Conservation (phyloP, 108 stramenopile species). For the Cyclotella atomus region DNA sequence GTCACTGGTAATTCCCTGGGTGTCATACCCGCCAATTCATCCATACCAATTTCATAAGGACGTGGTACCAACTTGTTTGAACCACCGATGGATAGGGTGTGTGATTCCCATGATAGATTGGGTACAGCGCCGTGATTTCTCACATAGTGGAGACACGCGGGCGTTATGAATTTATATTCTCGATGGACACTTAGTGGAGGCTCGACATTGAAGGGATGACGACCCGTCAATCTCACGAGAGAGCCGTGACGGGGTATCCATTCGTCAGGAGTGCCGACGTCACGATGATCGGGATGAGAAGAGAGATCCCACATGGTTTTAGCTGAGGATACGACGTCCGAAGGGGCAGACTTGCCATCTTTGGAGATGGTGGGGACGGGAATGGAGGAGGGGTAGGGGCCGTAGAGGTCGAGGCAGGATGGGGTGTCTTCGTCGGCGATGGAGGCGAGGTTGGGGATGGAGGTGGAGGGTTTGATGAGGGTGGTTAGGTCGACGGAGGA, state of each 20-base stretch:
- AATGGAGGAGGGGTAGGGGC: constrained; percentile 82
- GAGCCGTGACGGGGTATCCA: constrained; percentile 90
- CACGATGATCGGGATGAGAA: constrained; percentile 73
- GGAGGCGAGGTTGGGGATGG: constrained; percentile 20
- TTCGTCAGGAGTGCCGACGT: constrained; percentile 87
- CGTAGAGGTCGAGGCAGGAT: constrained; percentile 62
- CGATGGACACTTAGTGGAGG: constrained; percentile 82
- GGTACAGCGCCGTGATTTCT: constrained; percentile 94
- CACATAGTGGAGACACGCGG: constrained; percentile 78
- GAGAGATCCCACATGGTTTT: constrained; percentile 60
- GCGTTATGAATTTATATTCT: constrained; percentile 84
- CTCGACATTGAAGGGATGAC: constrained; percentile 98
- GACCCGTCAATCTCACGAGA: constrained; percentile 93
- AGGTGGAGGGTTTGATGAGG: constrained; percentile 46
- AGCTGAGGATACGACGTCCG: constrained; percentile 52
- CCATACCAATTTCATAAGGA: constrained; percentile 82
- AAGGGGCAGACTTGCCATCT: constrained; percentile 66
- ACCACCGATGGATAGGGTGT: constrained; percentile 71
- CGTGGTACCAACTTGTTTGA: constrained; percentile 28
- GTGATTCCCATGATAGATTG: constrained; percentile 78
- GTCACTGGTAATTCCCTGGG: constrained; percentile 90
- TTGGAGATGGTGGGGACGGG: constrained; percentile 76
- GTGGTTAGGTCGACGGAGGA: no score
- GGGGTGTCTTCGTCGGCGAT: not conserved
- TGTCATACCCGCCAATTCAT: constrained; percentile 64